These are phyloP conservation scores for Geotrichum candidum DNA, from an alignment of 1,139 yeast genomes.

Conservation along the genomic window DNA sequence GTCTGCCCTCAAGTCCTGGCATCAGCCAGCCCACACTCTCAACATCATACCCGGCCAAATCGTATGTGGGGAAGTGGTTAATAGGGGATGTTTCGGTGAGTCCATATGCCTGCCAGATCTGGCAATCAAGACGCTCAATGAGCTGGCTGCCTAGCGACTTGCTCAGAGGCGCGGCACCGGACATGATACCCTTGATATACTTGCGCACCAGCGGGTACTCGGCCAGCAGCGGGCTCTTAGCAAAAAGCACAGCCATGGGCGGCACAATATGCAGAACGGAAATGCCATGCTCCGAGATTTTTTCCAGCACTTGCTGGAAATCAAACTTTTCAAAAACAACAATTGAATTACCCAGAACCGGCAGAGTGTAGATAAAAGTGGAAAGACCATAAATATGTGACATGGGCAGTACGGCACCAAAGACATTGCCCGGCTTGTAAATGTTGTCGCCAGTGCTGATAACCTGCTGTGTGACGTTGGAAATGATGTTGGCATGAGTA, in stretches of 20 bases:
- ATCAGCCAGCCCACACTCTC: constrained; percentile 29
- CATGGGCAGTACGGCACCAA: constrained; percentile 30
- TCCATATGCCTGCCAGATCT: constrained; percentile 59
- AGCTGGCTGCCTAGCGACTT: constrained; percentile 25
- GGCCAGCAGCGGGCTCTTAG: constrained; percentile 32
- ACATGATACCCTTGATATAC: constrained; percentile 22
- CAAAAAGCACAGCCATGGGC: constrained; percentile 34
- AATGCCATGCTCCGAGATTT: constrained; percentile 26
- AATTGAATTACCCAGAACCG: constrained; percentile 21
- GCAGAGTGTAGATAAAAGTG: constrained; percentile 26
- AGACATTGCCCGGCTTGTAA: constrained; percentile 12
- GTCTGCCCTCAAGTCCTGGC: constrained; percentile 27
- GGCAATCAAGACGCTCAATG: constrained; percentile 18
- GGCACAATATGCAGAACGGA: constrained; percentile 31
- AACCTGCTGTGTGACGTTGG: constrained; percentile 22
- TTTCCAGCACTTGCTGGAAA: constrained; percentile 26
- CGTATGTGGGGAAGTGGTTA: constrained; percentile 17
- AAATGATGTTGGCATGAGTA: constrained; percentile 37
- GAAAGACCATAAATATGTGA: constrained; percentile 35
- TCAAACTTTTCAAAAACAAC: constrained; percentile 32
- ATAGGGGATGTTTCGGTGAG: constrained; percentile 43
- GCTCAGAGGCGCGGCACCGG: constrained; percentile 37
- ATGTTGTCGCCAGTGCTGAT: constrained; percentile 5
- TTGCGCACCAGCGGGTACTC: constrained; percentile 27
- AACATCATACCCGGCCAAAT: constrained; percentile 16